Conservation (phyloP, 2,329 filamentous ascomycete genomes). For the Gaeumannomyces tritici region DNA sequence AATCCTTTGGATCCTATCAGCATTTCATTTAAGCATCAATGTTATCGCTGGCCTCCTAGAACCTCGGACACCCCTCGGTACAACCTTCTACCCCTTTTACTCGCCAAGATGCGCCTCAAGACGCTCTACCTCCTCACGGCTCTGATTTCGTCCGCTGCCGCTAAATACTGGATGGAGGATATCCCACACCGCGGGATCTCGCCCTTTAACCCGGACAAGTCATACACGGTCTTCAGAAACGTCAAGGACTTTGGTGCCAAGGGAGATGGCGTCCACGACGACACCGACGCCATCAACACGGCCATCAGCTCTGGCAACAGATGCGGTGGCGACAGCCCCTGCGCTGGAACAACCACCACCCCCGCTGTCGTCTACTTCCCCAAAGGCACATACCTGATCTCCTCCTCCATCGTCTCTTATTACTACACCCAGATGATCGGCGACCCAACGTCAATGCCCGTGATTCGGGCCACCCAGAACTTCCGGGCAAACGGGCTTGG, state of each 20-base stretch:
- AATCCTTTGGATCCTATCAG: background rate
- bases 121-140: background rate
- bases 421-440: constrained; percentile 76
- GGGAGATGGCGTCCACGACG: constrained; percentile 35
- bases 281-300: constrained; percentile 44
- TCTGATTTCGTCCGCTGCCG: constrained; percentile 5
- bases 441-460: constrained; percentile 47
- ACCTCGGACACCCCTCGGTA: background rate
- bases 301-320: constrained; percentile 34
- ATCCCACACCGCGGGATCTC: constrained; percentile 36
- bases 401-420: constrained; percentile 59
- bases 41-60: background rate
- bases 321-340: constrained; percentile 26
- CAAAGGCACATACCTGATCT: constrained; percentile 55
- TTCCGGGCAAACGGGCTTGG: constrained; percentile 32
- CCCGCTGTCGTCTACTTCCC: constrained; percentile 34
- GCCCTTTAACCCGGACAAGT: constrained; percentile 31
- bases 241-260: constrained; percentile 24
- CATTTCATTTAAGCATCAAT: background rate
- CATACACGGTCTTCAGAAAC: constrained; percentile 36
- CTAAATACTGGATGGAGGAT: constrained; percentile 30
- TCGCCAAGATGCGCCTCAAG: background rate
- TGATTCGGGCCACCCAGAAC: constrained; percentile 39
- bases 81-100: background rate
- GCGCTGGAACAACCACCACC: constrained; percentile 23